Evolutionary conservation across 805 yeast genomes (phyloP).

Genomic region (Kuraishia cidri): DNA sequence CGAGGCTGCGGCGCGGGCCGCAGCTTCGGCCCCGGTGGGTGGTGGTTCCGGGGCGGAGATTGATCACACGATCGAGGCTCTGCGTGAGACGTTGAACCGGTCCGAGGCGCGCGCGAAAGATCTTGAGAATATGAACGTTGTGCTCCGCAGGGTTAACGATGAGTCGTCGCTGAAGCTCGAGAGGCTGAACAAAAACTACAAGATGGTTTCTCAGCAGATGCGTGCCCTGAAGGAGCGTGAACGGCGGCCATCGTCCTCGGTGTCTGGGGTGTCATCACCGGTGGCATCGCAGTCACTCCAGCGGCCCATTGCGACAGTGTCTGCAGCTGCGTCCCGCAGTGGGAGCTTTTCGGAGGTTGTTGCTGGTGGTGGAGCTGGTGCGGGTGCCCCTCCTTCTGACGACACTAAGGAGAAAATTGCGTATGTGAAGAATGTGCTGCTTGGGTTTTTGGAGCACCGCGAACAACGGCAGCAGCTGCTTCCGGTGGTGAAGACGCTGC

Average conservation of each 20-base stretch:
- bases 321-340: not conserved
- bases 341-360: not conserved
- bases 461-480: conserved; percentile 83
- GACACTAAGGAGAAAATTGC: conserved; percentile 44
- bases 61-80: conserved; percentile 20
- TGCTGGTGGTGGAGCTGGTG: conserved; percentile 9
- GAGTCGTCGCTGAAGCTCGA: conserved; percentile 63
- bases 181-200: conserved; percentile 62
- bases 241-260: not conserved
- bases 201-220: conserved; percentile 50
- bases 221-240: conserved; percentile 29
- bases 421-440: conserved; percentile 80
- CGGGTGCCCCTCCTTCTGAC: conserved; percentile 5
- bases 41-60: not conserved
- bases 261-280: not conserved
- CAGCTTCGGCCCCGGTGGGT: not conserved
- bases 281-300: too few relatives aligned
- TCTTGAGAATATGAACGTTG: conserved; percentile 39
- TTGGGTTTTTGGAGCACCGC: conserved; percentile 84
- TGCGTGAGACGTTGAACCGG: conserved; percentile 43
- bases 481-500: conserved; percentile 75
- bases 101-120: conserved; percentile 46
- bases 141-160: conserved; percentile 54
- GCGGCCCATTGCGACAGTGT: not conserved
- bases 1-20: too few relatives aligned